Evolutionary conservation across 225 moss, liverwort and hornwort genomes (phyloP), one percentile per base, ranked within the genome.

Genomic region (Sphagnum tenellum): DNA sequence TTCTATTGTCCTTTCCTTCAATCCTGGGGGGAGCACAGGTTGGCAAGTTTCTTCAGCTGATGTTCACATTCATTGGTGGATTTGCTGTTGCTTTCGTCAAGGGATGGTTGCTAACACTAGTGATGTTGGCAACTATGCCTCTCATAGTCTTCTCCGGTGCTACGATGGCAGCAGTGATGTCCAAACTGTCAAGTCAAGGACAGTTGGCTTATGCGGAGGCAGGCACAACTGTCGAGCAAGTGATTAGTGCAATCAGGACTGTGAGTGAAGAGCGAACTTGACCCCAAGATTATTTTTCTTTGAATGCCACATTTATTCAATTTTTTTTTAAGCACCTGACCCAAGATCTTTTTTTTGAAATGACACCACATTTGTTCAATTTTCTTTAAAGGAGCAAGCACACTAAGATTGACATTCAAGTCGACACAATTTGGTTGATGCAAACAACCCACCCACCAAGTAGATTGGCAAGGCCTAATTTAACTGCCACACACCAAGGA

Each of bases 161-260:
- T 11, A 0, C 80, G 0, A 79, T 85, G 83, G 79, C 79, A n/a
- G 74, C 57, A 54, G 71, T 86, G 11, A 66, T 92, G 74, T 56
- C 77, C 0, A 85, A 48, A 65, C 66, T 65, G 66, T 64, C 92
- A 10, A 73, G 66, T 46, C 1, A 4, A 57, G 77, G 79, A 9
- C 96, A 92, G 72, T 55, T 59, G 8, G 85, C 96, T 7, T 98
- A 98, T 75, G 87, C 92, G 67, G 82, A 77, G 47, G 92, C 92
- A 58, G 92, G 90, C 48, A 80, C 79, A 44, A 73, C 89, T 7
- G 96, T 90, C 57, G 96, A 93, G 69, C 96, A 93, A 87, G 87
- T 84, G 6, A 72, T 98, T 13, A 77, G 96, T 70, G 77, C 96
- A 0, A 89, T 98, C 57, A 79, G 96, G 74, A 98, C 92, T 69